Evolutionary conservation across 306 rosid species (phyloP).

Genomic region (Spatholobus suberectus): DNA sequence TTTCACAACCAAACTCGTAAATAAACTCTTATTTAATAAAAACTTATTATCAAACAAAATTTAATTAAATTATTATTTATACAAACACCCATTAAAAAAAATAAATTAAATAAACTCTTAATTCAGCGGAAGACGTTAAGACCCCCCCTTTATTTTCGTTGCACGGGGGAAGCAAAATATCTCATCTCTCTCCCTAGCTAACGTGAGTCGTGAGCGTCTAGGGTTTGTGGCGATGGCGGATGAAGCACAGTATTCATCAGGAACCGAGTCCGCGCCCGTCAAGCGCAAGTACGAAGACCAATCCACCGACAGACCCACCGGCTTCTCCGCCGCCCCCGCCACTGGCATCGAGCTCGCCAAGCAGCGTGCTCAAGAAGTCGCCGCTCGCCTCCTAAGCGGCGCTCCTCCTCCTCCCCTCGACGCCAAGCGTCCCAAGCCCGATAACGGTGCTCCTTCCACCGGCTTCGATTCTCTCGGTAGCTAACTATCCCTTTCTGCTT

Average conservation of each 20-base stretch:
- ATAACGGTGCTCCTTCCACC: conserved; percentile 61
- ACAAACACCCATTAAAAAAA: too few relatives aligned
- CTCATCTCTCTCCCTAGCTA: too few relatives aligned
- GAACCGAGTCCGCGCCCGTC: conserved; percentile 37
- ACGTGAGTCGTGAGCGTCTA: neutral
- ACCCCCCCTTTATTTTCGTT: too few relatives aligned
- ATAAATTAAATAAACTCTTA: too few relatives aligned
- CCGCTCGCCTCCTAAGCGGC: conserved; percentile 74
- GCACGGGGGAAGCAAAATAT: too few relatives aligned
- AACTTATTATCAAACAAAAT: too few relatives aligned
- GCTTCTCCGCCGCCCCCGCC: conserved; percentile 77
- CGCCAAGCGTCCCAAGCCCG: conserved; percentile 77
- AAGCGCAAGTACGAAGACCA: conserved; percentile 95
- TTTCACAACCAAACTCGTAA: too few relatives aligned
- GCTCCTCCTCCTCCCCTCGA: conserved; percentile 49
- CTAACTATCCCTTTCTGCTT: conserved; percentile 40
- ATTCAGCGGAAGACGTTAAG: too few relatives aligned
- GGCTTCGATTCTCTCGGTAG: conserved; percentile 75
- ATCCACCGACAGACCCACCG: conserved; percentile 61
- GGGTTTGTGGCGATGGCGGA: conserved; percentile 46
- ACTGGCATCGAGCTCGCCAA: conserved; percentile 80
- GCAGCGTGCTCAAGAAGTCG: conserved; percentile 91
- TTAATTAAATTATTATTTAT: too few relatives aligned
- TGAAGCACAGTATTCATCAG: conserved; percentile 37
- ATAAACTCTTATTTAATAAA: too few relatives aligned